phyloP scores from a whole-genome alignment of 768 basidiomycete species.

The Psilocybe cyanescens region DNA sequence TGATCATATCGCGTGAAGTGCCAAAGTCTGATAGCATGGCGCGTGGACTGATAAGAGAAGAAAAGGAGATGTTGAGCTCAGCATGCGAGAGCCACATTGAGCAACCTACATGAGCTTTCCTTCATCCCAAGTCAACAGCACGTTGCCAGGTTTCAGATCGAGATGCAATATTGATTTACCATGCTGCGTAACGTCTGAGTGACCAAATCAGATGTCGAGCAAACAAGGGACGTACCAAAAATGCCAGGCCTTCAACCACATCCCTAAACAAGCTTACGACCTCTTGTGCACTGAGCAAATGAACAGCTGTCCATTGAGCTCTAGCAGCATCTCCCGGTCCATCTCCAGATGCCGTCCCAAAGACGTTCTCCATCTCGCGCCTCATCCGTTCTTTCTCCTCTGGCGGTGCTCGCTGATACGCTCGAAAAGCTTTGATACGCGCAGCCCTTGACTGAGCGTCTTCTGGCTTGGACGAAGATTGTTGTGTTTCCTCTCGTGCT shows the following conservation, averaged over 20 bases:
- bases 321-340: slow-evolving; percentile 15
- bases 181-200: slow-evolving; percentile 50
- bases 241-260: slow-evolving; percentile 84
- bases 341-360: background rate
- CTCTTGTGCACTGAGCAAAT: slow-evolving; percentile 86
- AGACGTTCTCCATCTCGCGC: slow-evolving; percentile 45
- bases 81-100: background rate
- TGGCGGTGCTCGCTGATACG: slow-evolving; percentile 65
- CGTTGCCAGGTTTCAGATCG: slow-evolving; percentile 94
- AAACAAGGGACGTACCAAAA: slow-evolving; percentile 61
- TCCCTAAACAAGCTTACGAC: slow-evolving; percentile 81
- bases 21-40: slow-evolving; percentile 98
- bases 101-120: slow-evolving; percentile 74
- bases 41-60: slow-evolving; percentile 61
- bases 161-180: slow-evolving; percentile 87
- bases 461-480: slow-evolving; percentile 12
- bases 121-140: slow-evolving; percentile 90
- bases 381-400: slow-evolving; percentile 66
- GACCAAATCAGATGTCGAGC: background rate
- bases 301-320: slow-evolving; percentile 69
- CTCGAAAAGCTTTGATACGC: slow-evolving; percentile 77
- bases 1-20: slow-evolving; percentile 89
- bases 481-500: slow-evolving; percentile 1
- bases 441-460: slow-evolving; percentile 64
- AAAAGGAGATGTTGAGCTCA: background rate